Evolutionary conservation across 2,329 filamentous ascomycete genomes (phyloP), one percentile per base, ranked within the genome.

Genomic region (Fusarium devonianum): DNA sequence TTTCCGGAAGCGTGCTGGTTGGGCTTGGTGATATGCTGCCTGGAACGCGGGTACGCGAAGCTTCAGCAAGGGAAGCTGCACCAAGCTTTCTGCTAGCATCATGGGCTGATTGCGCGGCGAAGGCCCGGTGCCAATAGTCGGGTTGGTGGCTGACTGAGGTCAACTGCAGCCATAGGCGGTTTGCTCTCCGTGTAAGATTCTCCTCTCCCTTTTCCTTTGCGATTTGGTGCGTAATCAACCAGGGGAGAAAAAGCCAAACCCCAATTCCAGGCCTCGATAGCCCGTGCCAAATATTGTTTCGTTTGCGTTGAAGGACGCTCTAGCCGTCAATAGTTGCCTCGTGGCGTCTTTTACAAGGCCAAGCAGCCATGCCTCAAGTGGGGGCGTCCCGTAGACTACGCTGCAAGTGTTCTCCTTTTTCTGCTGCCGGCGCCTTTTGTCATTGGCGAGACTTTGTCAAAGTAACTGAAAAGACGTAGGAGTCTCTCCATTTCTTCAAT

Each of bases 251-350:
- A 37, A 51, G 33, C 30, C 50, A 25, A 32, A 37, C 8, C 4
- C 40, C 43, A 33, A 44, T 54, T 59, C 41, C 41, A 63, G 54
- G 30, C 45, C 19, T 58, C 42, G 35, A 57, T 61, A 63, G 60
- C 44, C 28, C 39, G 42, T 53, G 22, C 25, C 25, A 25, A 62
- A 32, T 30, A 62, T 58, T 55, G 53, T 61, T 55, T 59, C 53
- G 59, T 56, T 59, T 64, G 33, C 30, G 44, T 40, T 32, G 34
- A 22, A n/a, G 41, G 23, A 29, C 34, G 25, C 39, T 39, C 17
- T 60, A 56, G 44, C 41, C 45, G 37, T 50, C 54, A 39, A 63
- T 59, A 57, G 59, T 38, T 48, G n/a, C 18, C 23, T n/a, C 21
- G 35, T 46, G 45, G 51, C 42, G 32, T 32, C 36, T 44, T 28